phyloP scores from a whole-genome alignment of 1,284 basidiomycete genomes.

The Blastosporella zonata region DNA sequence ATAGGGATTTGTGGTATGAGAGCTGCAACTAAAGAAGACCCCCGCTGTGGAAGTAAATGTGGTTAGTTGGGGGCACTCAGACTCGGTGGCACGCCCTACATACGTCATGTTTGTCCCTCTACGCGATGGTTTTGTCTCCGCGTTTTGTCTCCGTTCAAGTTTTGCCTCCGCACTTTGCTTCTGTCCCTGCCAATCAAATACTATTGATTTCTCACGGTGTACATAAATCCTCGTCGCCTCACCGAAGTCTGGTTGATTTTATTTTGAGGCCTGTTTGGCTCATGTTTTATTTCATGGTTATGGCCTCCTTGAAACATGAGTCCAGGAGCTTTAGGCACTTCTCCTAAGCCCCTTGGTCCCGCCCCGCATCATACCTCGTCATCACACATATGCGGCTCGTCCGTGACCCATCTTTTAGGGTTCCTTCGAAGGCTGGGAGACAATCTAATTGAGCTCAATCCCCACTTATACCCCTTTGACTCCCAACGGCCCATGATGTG shows the following conservation, averaged over 20 bases:
- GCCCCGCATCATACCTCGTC: background rate
- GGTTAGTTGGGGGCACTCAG: too few relatives aligned
- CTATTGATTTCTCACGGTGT: background rate
- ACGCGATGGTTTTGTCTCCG: background rate
- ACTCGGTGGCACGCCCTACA: too few relatives aligned
- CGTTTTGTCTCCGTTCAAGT: too few relatives aligned
- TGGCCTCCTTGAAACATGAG: background rate
- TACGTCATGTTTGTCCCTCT: too few relatives aligned
- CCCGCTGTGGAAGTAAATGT: background rate
- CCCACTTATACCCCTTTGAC: background rate
- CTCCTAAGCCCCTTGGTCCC: background rate
- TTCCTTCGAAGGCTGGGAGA: background rate
- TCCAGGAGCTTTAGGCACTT: too few relatives aligned
- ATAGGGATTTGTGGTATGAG: slow-evolving; percentile 4
- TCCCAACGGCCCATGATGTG: background rate
- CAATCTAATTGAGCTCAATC: background rate
- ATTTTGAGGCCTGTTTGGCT: background rate
- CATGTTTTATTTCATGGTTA: background rate
- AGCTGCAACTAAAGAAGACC: background rate
- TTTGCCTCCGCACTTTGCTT: slow-evolving; percentile 2
- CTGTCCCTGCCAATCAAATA: background rate
- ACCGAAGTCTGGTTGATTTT: too few relatives aligned
- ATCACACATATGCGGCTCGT: background rate
- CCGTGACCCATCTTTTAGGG: background rate
- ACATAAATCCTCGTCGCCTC: too few relatives aligned